A percentile compares a stretch with the other conserved stretches of the same genome.
These are phyloP conservation scores for Skeletonema marinoi DNA, from an alignment of 108 stramenopile genomes.

Conservation along the genomic window DNA sequence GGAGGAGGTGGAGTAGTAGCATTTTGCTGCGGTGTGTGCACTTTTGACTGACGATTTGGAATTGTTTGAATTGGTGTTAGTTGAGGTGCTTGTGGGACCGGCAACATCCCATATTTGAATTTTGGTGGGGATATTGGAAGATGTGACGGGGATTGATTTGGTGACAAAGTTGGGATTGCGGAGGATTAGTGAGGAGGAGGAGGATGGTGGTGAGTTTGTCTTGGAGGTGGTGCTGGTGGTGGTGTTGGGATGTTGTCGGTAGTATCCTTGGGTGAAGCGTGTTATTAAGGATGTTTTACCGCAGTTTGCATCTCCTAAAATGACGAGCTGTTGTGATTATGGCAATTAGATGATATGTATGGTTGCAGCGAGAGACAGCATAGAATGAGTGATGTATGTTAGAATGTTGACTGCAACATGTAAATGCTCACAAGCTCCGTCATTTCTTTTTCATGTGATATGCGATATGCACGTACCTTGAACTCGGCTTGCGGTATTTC, in stretches of 20 bases:
- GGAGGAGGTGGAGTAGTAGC: conserved; percentile 73
- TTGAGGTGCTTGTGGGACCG: conserved; percentile 59
- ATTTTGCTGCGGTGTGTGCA: conserved; percentile 6
- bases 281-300: conserved; percentile 86
- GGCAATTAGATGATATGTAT: neutral
- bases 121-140: conserved; percentile 63
- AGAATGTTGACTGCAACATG: neutral
- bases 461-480: conserved; percentile 59
- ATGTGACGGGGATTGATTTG: conserved; percentile 62
- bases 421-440: neutral
- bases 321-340: conserved; percentile 66
- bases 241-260: conserved; percentile 24
- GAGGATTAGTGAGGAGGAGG: too few relatives aligned
- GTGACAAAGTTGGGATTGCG: conserved; percentile 83
- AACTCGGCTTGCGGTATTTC: conserved; percentile 86
- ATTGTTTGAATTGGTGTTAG: conserved; percentile 21
- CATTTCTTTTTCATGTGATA: neutral
- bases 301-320: conserved; percentile 79
- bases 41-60: neutral
- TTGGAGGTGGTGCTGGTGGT: too few relatives aligned
- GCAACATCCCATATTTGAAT: conserved; percentile 90
- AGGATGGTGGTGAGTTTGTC: neutral
- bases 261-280: conserved; percentile 86
- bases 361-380: neutral
- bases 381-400: neutral